Evolutionary conservation across 768 basidiomycete species (phyloP), one percentile per base, ranked within the genome.

Genomic region (Leucocoprinus sp.): DNA sequence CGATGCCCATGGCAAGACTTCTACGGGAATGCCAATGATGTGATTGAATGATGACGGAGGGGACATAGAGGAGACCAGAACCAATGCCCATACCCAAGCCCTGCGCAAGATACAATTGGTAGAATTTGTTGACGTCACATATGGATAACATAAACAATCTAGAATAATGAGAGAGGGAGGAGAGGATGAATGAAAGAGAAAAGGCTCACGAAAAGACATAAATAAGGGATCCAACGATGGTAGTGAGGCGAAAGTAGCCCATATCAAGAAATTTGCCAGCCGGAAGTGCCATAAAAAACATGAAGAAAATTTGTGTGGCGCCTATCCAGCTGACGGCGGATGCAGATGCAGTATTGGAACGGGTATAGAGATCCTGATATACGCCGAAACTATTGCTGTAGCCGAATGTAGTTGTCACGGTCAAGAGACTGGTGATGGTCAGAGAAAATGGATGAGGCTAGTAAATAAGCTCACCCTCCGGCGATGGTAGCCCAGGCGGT

Each of bases 41-140:
- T 3, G 74, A 69, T 5, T 72, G 64, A n/a, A 78, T 63, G 11
- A 71, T 67, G 19, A 77, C 54, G 6, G 71, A 64, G 0, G 78
- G 79, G 1, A 78, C 50, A 54, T 77, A 78, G 51, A 77, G 64
- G 27, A 78, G 50, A 1, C 78, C 78, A 62, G 72, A 69, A 17
- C 76, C 75, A 14, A 78, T 56, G 0, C 79, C 79, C 64, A 73
- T 70, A 0, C 73, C 76, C 5, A 80, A 57, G 1, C 75, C 76
- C 60, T 81, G 77, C 0, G 73, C 63, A 2, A 81, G 63, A 51
- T 79, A 72, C 14, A 70, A 64, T 50, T 77, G 75, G 43, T 74
- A 75, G 54, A 69, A 74, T 42, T 70, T 64, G 35, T 70, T 61
- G 0, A 72, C 72, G 48, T 73, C 59, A 0, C 62, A 64, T 3